phyloP scores from a whole-genome alignment of 139 green algal genomes.

The Chlamydomonas sphaeroides region DNA sequence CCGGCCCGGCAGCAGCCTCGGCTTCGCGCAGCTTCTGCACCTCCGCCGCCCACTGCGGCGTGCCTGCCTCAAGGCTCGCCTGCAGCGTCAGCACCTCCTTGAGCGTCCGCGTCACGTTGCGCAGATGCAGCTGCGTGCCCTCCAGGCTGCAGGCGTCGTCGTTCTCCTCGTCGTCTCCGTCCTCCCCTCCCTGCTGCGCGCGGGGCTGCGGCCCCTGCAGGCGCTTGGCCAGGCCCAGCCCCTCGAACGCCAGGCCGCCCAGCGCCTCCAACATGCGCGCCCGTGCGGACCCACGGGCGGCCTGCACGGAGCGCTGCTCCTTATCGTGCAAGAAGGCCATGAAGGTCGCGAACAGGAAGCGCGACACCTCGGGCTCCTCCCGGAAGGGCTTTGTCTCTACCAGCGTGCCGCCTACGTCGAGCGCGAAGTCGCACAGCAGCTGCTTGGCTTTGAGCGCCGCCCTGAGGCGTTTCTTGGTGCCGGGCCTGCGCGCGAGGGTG shows the following conservation, averaged over 20 bases:
- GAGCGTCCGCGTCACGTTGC: neutral
- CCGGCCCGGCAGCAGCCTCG: too few relatives aligned
- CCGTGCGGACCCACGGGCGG: too few relatives aligned
- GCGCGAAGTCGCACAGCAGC: neutral
- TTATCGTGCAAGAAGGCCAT: neutral
- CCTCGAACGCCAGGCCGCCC: neutral
- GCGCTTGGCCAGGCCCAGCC: neutral
- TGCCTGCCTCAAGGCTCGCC: neutral
- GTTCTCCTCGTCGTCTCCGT: neutral
- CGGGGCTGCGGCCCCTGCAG: neutral
- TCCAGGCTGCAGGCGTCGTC: neutral
- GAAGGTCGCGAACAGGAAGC: neutral
- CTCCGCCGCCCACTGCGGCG: neutral
- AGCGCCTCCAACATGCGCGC: neutral
- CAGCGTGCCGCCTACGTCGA: neutral
- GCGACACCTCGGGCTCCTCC: neutral
- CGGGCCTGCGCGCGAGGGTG: neutral
- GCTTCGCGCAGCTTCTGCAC: neutral
- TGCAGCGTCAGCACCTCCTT: neutral
- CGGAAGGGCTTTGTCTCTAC: neutral
- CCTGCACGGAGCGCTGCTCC: neutral
- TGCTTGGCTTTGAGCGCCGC: neutral
- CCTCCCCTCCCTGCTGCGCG: too few relatives aligned
- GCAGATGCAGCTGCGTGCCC: too few relatives aligned
- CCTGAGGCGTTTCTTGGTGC: neutral